Conservation (phyloP, 2,329 filamentous ascomycete species). For the Huntiella savannae region DNA sequence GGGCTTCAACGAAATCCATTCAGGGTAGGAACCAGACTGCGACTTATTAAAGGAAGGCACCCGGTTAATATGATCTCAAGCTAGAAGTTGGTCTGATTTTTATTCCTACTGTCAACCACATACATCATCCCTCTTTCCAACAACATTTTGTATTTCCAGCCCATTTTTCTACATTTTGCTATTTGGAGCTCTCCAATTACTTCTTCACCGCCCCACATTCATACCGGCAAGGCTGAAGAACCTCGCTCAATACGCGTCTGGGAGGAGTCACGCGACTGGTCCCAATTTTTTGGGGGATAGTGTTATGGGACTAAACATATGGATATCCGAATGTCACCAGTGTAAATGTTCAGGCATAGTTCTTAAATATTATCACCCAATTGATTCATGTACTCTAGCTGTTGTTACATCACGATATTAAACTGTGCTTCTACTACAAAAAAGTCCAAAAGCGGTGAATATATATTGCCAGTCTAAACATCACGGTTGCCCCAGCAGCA, state of each 20-base stretch:
- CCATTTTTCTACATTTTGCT: too few relatives aligned
- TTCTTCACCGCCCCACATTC: constrained; percentile 7
- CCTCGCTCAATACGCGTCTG: constrained; percentile 6
- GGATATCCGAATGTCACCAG: background rate
- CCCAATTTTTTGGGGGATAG: background rate
- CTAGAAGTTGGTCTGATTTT: too few relatives aligned
- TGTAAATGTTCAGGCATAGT: background rate
- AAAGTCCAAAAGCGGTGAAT: constrained; percentile 4
- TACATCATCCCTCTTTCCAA: too few relatives aligned
- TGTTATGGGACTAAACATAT: background rate
- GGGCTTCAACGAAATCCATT: constrained; percentile 1
- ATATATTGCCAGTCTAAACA: constrained; percentile 1
- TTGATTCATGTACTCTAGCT: too few relatives aligned
- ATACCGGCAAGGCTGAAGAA: constrained; percentile 3
- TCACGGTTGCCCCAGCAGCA: constrained; percentile 1
- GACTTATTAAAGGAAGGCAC: background rate
- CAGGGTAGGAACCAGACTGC: background rate
- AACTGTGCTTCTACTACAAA: background rate
- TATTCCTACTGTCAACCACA: too few relatives aligned
- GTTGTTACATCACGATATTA: too few relatives aligned
- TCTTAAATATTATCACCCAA: too few relatives aligned
- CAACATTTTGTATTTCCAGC: too few relatives aligned
- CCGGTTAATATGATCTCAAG: background rate
- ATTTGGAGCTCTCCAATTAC: background rate
- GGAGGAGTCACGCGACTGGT: background rate